Conservation (phyloP, 148 eudicot genomes). For the Silene latifolia region DNA sequence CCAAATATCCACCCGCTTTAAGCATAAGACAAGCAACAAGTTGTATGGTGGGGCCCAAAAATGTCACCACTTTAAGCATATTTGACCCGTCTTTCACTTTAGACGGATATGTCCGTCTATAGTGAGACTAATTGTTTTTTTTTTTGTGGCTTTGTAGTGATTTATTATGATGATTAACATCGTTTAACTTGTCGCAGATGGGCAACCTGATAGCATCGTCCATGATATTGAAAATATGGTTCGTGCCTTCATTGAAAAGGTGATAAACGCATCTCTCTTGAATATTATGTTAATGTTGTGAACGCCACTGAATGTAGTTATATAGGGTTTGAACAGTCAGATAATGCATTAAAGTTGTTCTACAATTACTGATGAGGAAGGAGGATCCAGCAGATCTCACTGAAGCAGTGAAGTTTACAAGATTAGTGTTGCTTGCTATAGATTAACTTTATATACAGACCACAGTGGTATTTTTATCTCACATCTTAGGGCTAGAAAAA, state of each 20-base stretch:
- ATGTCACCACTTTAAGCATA: too few relatives aligned
- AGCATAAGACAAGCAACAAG: too few relatives aligned
- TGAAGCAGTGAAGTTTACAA: too few relatives aligned
- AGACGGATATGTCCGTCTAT: too few relatives aligned
- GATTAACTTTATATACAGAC: neutral
- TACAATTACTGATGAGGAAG: neutral
- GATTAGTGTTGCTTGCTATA: too few relatives aligned
- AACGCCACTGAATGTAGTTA: neutral
- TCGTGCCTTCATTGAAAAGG: slow-evolving; percentile 52
- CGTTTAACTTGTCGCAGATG: slow-evolving; percentile 49
- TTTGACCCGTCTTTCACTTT: too few relatives aligned
- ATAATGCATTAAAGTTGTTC: neutral
- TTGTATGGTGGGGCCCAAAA: too few relatives aligned
- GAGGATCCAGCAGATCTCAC: too few relatives aligned
- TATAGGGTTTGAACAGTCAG: neutral
- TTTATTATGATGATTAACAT: neutral
- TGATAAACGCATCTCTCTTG: slow-evolving; percentile 3
- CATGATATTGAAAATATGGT: slow-evolving; percentile 55
- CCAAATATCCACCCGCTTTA: too few relatives aligned
- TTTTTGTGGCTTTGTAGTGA: neutral
- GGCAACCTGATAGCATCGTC: slow-evolving; percentile 41
- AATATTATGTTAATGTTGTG: neutral
- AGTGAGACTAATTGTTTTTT: too few relatives aligned
- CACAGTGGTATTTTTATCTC: neutral
- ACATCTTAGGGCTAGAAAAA: neutral